These are phyloP conservation scores for Penicillium paxilli DNA, from an alignment of 495 filamentous ascomycete genomes.

Conservation along the genomic window DNA sequence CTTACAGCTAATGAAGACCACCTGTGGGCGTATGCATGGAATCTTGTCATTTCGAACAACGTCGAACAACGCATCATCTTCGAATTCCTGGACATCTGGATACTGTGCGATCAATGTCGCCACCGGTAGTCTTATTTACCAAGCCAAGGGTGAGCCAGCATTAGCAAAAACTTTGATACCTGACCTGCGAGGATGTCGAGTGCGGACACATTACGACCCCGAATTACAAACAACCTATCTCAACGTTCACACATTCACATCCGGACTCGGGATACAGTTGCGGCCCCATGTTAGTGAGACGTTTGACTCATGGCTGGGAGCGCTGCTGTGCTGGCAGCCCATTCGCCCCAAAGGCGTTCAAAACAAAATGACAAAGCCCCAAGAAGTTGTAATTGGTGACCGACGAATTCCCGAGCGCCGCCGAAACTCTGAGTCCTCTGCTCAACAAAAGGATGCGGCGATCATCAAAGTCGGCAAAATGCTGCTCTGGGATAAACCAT, in stretches of 20 bases:
- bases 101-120: conserved; percentile 60
- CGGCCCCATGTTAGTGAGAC: conserved; percentile 73
- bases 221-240: conserved; percentile 73
- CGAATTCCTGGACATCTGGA: conserved; percentile 52
- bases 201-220: conserved; percentile 63
- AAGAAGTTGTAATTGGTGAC: conserved; percentile 50
- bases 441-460: conserved; percentile 68
- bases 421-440: conserved; percentile 63
- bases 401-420: conserved; percentile 53
- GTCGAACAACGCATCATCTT: conserved; percentile 49
- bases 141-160: conserved; percentile 56
- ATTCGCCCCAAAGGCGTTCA: conserved; percentile 72
- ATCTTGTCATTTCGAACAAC: conserved; percentile 58
- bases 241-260: conserved; percentile 71
- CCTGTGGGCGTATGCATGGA: conserved; percentile 56
- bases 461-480: conserved; percentile 98
- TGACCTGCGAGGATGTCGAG: conserved; percentile 84
- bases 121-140: conserved; percentile 55
- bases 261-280: conserved; percentile 69
- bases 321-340: conserved; percentile 91
- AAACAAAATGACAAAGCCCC: conserved; percentile 73
- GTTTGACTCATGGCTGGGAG: conserved; percentile 89
- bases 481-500: conserved; percentile 76
- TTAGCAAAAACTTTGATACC: conserved; percentile 65
- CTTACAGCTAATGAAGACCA: conserved; percentile 58